Evolutionary conservation across 2,329 filamentous ascomycete species (phyloP).

Genomic region (Colletotrichum cuscutae): DNA sequence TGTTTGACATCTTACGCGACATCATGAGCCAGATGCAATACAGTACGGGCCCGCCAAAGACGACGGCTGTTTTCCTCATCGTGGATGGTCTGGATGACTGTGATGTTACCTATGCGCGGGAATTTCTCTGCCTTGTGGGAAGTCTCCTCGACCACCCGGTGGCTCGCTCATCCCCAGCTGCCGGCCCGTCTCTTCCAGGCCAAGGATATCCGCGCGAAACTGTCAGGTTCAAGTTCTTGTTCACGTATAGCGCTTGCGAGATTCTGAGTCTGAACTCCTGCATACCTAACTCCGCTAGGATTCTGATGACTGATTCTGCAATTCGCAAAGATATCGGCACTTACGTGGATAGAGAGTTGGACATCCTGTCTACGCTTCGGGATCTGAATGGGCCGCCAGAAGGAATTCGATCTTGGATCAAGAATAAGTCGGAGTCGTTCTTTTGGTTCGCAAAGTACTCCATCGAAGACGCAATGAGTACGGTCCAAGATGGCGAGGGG

Average conservation of each 20-base stretch:
- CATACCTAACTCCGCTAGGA: neutral
- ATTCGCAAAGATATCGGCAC: slow-evolving; percentile 23
- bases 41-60: neutral
- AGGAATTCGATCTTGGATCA: slow-evolving; percentile 22
- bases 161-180: neutral
- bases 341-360: slow-evolving; percentile 34
- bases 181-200: neutral
- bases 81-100: slow-evolving; percentile 39
- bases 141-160: neutral
- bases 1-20: slow-evolving; percentile 36
- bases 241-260: slow-evolving; percentile 19
- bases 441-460: slow-evolving; percentile 36
- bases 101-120: slow-evolving; percentile 8
- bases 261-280: neutral
- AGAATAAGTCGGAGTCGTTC: slow-evolving; percentile 23
- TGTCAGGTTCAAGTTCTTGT: slow-evolving; percentile 30
- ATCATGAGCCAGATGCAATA: slow-evolving; percentile 17
- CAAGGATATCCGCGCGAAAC: neutral
- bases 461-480: slow-evolving; percentile 24
- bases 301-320: slow-evolving; percentile 29
- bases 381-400: neutral
- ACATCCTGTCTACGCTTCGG: neutral
- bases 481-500: neutral
- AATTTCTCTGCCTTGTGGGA: slow-evolving; percentile 23
- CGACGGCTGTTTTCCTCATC: slow-evolving; percentile 36